phyloP scores from a whole-genome alignment of 1,139 yeast species.

The Scheffersomyces parashehatae region DNA sequence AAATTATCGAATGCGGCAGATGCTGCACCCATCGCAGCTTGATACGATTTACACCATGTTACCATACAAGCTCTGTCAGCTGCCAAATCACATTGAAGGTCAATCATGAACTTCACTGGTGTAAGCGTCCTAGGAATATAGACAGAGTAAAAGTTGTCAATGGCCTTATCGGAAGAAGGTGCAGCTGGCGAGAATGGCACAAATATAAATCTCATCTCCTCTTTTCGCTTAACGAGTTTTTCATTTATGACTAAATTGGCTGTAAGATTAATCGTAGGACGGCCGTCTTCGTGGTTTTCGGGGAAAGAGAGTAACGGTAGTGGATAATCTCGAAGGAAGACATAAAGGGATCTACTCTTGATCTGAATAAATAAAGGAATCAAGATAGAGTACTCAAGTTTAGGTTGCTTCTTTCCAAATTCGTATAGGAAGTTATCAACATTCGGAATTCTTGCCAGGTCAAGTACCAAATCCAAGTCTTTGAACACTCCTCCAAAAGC shows the following conservation, averaged over 20 bases:
- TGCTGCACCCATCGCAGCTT: slow-evolving; percentile 38
- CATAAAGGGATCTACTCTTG: slow-evolving; percentile 32
- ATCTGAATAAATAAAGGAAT: slow-evolving; percentile 35
- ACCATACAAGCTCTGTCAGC: slow-evolving; percentile 42
- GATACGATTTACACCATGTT: slow-evolving; percentile 48
- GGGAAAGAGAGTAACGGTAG: slow-evolving; percentile 47
- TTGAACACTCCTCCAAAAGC: slow-evolving; percentile 32
- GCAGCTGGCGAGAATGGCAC: slow-evolving; percentile 50
- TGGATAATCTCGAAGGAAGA: slow-evolving; percentile 41
- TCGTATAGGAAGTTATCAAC: slow-evolving; percentile 38
- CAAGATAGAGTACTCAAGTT: slow-evolving; percentile 39
- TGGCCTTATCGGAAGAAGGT: slow-evolving; percentile 12
- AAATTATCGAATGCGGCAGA: slow-evolving; percentile 51
- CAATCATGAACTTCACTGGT: slow-evolving; percentile 44
- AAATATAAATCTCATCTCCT: slow-evolving; percentile 45
- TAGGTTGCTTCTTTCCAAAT: slow-evolving; percentile 45
- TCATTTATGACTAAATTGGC: slow-evolving; percentile 49
- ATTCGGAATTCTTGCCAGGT: slow-evolving; percentile 29
- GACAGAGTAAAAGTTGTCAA: slow-evolving; percentile 42
- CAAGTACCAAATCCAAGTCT: slow-evolving; percentile 32
- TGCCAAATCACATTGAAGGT: slow-evolving; percentile 34
- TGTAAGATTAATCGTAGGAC: slow-evolving; percentile 30
- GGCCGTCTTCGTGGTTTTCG: slow-evolving; percentile 21
- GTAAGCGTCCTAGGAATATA: slow-evolving; percentile 45
- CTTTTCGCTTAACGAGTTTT: slow-evolving; percentile 33